These are phyloP conservation scores for Agrostemma githago DNA, from an alignment of 148 eudicot genomes.

Conservation along the genomic window DNA sequence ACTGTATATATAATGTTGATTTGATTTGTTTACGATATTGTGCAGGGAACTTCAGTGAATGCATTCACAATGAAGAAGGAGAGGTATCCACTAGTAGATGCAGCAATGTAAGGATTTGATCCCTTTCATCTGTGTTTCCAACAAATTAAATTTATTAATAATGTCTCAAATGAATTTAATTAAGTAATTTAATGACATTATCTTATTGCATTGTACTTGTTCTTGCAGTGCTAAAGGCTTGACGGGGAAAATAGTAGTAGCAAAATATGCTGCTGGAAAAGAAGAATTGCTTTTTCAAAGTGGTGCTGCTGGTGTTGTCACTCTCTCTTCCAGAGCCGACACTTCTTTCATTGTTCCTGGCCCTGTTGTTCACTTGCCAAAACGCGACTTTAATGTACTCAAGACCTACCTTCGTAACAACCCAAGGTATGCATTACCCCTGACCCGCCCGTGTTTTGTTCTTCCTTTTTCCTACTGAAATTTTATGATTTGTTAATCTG, in stretches of 20 bases:
- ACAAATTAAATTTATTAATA: too few relatives aligned
- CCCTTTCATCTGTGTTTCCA: too few relatives aligned
- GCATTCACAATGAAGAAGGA: slow-evolving; percentile 13
- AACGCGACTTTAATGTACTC: not conserved
- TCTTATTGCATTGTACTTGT: not conserved
- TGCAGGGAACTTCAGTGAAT: slow-evolving; percentile 7
- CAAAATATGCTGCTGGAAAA: not conserved
- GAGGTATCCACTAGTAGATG: slow-evolving; percentile 8
- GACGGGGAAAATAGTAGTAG: not conserved
- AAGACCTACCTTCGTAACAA: not conserved
- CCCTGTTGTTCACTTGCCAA: not conserved
- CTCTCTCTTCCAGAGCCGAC: not conserved
- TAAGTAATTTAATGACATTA: not conserved
- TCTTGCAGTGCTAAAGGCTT: not conserved
- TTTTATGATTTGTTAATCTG: not conserved
- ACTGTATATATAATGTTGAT: not conserved
- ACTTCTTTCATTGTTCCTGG: slow-evolving; percentile 3
- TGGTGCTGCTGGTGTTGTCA: not conserved
- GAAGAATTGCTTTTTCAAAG: not conserved
- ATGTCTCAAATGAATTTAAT: not conserved
- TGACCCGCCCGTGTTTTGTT: too few relatives aligned
- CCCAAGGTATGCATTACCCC: not conserved
- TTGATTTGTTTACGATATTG: not conserved
- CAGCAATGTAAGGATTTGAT: not conserved
- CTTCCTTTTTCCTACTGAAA: not conserved